Evolutionary conservation across 1,284 basidiomycete species (phyloP).

Genomic region (Rhodotorula sp.): DNA sequence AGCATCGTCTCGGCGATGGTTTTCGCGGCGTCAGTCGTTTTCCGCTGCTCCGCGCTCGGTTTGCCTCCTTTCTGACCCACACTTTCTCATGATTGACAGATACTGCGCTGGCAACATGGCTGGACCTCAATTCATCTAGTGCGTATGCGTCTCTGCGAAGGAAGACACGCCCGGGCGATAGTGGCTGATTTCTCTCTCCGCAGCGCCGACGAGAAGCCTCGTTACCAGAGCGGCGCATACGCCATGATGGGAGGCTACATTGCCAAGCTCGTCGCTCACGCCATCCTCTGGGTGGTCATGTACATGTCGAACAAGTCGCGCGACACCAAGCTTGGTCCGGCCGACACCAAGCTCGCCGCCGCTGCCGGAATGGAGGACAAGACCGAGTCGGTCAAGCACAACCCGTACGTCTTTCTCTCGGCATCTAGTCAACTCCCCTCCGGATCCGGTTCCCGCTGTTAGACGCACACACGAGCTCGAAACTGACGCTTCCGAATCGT

Average conservation of each 20-base stretch:
- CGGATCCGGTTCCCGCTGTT: no score
- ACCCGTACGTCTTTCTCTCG: conserved; percentile 20
- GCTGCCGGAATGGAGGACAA: conserved; percentile 48
- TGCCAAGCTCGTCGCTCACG: conserved; percentile 10
- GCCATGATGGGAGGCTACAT: conserved; percentile 45
- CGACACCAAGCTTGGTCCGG: conserved; percentile 43
- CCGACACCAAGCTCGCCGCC: conserved; percentile 45
- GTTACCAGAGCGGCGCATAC: conserved; percentile 46
- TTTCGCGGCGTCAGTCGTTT: conserved; percentile 38
- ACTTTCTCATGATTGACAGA: conserved; percentile 20
- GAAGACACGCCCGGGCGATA: background rate
- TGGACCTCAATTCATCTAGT: conserved; percentile 41
- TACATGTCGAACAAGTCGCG: conserved; percentile 45
- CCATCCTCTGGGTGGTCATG: conserved; percentile 17
- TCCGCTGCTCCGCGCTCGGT: conserved; percentile 18
- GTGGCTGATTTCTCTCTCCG: background rate
- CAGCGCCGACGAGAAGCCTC: conserved; percentile 43
- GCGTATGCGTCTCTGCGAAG: background rate
- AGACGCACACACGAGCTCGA: no score
- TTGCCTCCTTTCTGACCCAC: conserved; percentile 30
- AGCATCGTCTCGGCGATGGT: conserved; percentile 46
- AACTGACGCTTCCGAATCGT: background rate
- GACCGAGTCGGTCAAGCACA: conserved; percentile 45
- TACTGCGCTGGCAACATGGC: conserved; percentile 43
- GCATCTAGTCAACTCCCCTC: no score